Percentiles rank a stretch among this genome's conserved stretches.
Evolutionary conservation across 2,329 filamentous ascomycete species (phyloP).

Genomic region (Exophiala aquamarina): DNA sequence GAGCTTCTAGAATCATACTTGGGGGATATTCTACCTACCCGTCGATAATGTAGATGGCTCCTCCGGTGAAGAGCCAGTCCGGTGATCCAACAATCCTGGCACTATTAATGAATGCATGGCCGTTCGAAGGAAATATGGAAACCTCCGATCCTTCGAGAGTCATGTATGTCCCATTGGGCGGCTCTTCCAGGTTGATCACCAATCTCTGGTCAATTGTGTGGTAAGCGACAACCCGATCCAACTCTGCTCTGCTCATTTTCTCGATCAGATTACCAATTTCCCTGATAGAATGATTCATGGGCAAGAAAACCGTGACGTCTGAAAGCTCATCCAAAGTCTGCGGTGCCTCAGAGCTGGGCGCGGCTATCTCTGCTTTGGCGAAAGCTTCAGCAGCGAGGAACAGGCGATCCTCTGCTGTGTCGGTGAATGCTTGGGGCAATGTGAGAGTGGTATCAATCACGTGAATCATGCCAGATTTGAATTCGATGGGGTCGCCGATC

Average conservation of each 20-base stretch:
- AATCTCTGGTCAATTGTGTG: constrained; percentile 12
- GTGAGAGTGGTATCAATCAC: constrained; percentile 14
- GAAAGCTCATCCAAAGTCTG: constrained; percentile 12
- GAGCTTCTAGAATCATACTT: neutral
- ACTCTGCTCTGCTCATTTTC: constrained; percentile 7
- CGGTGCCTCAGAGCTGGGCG: neutral
- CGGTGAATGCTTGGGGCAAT: constrained; percentile 7
- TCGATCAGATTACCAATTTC: constrained; percentile 13
- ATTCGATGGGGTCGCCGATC: constrained; percentile 1
- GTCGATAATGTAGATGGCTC: constrained; percentile 15
- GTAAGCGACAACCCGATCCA: constrained; percentile 12
- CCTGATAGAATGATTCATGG: constrained; percentile 15
- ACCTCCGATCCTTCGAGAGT: constrained; percentile 15
- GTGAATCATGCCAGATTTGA: constrained; percentile 9
- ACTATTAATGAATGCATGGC: constrained; percentile 13
- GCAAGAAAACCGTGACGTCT: constrained; percentile 17
- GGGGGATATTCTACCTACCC: constrained; percentile 5
- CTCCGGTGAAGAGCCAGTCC: constrained; percentile 12
- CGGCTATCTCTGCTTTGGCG: constrained; percentile 4
- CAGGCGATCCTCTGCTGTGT: neutral
- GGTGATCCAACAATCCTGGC: constrained; percentile 7
- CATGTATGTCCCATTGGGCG: neutral
- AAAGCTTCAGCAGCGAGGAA: constrained; percentile 8
- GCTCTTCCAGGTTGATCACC: constrained; percentile 4
- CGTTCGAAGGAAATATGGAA: constrained; percentile 6